These are phyloP conservation scores for Paecilomyces variotii DNA, from an alignment of 2,329 filamentous ascomycete species.

Conservation along the genomic window DNA sequence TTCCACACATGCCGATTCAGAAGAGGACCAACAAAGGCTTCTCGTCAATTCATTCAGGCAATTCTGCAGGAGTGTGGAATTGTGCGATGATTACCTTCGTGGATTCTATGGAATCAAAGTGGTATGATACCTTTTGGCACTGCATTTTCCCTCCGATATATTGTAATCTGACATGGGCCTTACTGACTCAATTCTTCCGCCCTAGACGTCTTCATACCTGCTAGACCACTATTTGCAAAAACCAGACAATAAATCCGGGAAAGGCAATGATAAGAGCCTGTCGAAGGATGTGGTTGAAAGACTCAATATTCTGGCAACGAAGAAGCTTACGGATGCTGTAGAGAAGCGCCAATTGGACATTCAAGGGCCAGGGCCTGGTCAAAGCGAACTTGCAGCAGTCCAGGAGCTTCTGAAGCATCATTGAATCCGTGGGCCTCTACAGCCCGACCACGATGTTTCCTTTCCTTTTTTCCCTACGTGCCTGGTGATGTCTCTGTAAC, in stretches of 20 bases:
- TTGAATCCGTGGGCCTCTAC: neutral
- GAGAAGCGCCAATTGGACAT: constrained; percentile 22
- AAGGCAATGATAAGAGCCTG: constrained; percentile 7
- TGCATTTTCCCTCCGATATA: neutral
- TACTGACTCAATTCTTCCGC: neutral
- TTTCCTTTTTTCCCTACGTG: neutral
- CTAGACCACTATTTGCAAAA: constrained; percentile 12
- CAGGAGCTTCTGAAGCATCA: constrained; percentile 31
- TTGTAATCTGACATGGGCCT: neutral
- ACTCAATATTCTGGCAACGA: constrained; percentile 29
- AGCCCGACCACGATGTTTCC: neutral
- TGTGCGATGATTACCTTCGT: constrained; percentile 86
- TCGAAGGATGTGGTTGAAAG: constrained; percentile 20
- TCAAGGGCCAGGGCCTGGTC: constrained; percentile 22
- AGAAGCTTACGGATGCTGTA: constrained; percentile 29
- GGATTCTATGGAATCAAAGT: constrained; percentile 88
- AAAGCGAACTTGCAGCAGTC: constrained; percentile 34
- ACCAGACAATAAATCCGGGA: constrained; percentile 5
- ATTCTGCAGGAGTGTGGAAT: constrained; percentile 83
- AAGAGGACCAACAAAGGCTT: constrained; percentile 37
- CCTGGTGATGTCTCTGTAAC: neutral
- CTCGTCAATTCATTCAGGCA: constrained; percentile 69
- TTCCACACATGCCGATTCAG: constrained; percentile 22
- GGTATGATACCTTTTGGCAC: constrained; percentile 40
- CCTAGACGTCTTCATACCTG: constrained; percentile 21